Evolutionary conservation across 75 land plant genomes (phyloP).

Genomic region (Larix kaempferi): DNA sequence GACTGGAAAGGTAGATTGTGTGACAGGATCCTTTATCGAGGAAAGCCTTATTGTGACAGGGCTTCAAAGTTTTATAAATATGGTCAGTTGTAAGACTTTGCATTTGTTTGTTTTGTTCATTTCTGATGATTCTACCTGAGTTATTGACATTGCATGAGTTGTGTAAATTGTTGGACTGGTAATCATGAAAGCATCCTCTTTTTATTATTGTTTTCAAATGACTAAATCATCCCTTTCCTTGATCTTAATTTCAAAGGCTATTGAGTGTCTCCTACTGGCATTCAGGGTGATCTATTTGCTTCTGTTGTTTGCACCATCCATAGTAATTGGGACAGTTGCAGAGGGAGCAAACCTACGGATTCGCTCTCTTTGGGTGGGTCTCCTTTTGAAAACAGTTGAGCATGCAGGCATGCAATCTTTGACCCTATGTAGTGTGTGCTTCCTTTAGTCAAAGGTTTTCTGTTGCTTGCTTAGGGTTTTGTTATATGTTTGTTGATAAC

Average conservation of each 20-base stretch:
- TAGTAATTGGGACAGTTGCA: slow-evolving; percentile 53
- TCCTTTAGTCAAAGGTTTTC: slow-evolving; percentile 26
- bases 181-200: neutral
- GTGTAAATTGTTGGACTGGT: neutral
- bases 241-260: neutral
- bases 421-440: neutral
- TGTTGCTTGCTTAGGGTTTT: slow-evolving; percentile 20
- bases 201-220: neutral
- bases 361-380: slow-evolving; percentile 2
- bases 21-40: neutral
- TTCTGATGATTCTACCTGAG: neutral
- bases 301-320: slow-evolving; percentile 40
- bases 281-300: slow-evolving; percentile 35
- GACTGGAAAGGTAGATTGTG: neutral
- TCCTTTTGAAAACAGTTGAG: neutral
- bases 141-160: neutral
- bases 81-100: neutral
- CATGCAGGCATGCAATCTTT: neutral
- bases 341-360: slow-evolving; percentile 10
- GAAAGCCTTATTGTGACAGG: neutral
- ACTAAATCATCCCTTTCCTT: neutral
- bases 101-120: neutral
- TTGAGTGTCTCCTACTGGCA: slow-evolving; percentile 30
- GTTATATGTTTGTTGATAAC: no score
- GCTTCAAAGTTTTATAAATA: neutral